These are phyloP conservation scores for Neofusicoccum umdonicola DNA, from an alignment of 2,329 filamentous ascomycete species.

Conservation along the genomic window DNA sequence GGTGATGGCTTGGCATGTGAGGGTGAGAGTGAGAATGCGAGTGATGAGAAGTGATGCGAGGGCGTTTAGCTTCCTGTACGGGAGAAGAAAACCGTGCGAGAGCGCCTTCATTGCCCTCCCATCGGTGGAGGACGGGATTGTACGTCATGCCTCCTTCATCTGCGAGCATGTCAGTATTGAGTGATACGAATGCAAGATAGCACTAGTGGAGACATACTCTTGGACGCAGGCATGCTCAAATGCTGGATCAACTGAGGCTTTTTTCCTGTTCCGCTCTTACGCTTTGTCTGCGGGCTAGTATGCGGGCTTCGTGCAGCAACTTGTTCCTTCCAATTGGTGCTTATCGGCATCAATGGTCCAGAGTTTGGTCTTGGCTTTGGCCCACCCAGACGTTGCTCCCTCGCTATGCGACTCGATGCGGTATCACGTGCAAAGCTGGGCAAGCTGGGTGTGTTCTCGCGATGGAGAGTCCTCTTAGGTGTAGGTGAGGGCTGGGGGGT, in stretches of 20 bases:
- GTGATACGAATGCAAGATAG: background rate
- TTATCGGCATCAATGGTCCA: constrained; percentile 53
- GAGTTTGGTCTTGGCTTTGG: constrained; percentile 42
- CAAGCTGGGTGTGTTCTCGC: constrained; percentile 59
- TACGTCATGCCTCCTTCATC: constrained; percentile 95
- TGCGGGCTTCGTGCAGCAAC: constrained; percentile 51
- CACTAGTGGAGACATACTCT: constrained; percentile 59
- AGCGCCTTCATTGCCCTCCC: constrained; percentile 95
- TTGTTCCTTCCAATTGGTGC: constrained; percentile 60
- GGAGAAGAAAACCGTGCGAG: constrained; percentile 67
- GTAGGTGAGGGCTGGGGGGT: constrained; percentile 47
- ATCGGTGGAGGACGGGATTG: constrained; percentile 79
- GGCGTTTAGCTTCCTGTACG: constrained; percentile 47
- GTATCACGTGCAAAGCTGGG: constrained; percentile 67
- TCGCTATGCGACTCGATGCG: constrained; percentile 62
- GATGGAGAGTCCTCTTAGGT: constrained; percentile 56
- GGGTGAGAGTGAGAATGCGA: constrained; percentile 26
- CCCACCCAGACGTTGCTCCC: constrained; percentile 57
- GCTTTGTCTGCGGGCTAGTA: constrained; percentile 49
- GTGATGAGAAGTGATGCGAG: constrained; percentile 32
- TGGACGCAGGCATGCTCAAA: constrained; percentile 72
- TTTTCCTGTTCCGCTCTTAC: constrained; percentile 53
- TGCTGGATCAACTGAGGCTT: constrained; percentile 91
- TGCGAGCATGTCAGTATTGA: constrained; percentile 36
- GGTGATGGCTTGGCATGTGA: constrained; percentile 24